Conservation (phyloP, 805 yeast species). For the Kazachstania kunashirensis region DNA sequence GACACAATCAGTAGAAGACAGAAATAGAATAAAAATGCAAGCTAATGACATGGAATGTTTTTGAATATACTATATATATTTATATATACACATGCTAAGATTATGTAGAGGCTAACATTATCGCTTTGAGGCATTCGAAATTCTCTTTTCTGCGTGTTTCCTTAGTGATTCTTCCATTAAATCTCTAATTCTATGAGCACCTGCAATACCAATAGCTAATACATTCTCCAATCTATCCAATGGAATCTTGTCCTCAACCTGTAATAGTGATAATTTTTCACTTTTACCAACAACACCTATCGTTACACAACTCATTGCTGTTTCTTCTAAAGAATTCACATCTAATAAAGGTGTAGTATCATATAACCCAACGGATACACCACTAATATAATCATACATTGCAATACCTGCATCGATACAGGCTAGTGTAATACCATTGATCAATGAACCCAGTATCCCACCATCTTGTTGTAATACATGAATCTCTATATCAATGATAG, state of each 20-base stretch:
- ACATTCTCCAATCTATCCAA: conserved; percentile 69
- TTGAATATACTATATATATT: neutral
- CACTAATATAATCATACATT: conserved; percentile 80
- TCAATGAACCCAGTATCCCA: conserved; percentile 66
- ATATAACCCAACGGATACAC: conserved; percentile 69
- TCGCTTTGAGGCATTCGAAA: conserved; percentile 31
- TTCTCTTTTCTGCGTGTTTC: conserved; percentile 54
- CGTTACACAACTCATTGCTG: conserved; percentile 71
- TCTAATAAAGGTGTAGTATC: conserved; percentile 77
- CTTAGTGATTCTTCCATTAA: conserved; percentile 82
- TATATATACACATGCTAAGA: conserved; percentile 1
- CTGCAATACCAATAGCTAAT: conserved; percentile 75
- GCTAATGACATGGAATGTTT: no score
- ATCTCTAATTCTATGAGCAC: conserved; percentile 72
- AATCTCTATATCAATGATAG: conserved; percentile 63
- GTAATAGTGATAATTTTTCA: conserved; percentile 65
- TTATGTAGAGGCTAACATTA: neutral
- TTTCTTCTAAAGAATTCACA: conserved; percentile 72
- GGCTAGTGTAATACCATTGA: conserved; percentile 82
- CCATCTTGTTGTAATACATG: conserved; percentile 88
- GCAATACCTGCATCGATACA: conserved; percentile 92
- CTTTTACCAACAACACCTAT: conserved; percentile 77
- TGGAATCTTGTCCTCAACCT: conserved; percentile 78
- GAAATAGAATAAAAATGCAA: no score
- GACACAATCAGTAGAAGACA: no score